Conservation (phyloP, 148 eudicot genomes). For the Spergularia bocconei region DNA sequence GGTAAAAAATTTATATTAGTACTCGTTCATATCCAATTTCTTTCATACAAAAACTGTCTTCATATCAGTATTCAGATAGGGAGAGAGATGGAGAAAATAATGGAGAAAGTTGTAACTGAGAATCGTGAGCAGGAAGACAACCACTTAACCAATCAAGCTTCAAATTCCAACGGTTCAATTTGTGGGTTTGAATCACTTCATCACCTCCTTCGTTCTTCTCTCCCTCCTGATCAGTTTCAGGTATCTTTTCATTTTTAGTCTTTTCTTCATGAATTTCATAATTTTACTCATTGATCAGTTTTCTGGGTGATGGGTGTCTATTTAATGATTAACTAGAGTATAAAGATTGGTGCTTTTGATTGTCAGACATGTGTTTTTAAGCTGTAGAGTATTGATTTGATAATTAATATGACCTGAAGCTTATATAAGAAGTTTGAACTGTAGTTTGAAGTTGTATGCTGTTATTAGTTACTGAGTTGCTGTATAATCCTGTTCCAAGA, state of each 20-base stretch:
- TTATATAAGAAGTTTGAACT: background rate
- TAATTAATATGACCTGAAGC: too few species aligned
- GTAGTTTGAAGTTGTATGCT: background rate
- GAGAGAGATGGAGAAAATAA: conserved; percentile 32
- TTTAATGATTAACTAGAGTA: background rate
- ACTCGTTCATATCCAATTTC: background rate
- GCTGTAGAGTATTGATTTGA: background rate
- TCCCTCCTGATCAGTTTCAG: conserved; percentile 58
- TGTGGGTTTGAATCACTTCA: conserved; percentile 85
- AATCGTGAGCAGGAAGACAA: conserved; percentile 25
- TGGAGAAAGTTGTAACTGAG: conserved; percentile 19
- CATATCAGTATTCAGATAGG: background rate
- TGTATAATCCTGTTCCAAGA: too few species aligned
- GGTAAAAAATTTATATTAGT: too few species aligned
- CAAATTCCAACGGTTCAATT: conserved; percentile 51
- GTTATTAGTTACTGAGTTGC: background rate
- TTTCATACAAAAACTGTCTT: too few species aligned
- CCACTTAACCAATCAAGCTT: conserved; percentile 8
- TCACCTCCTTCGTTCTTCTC: conserved; percentile 62
- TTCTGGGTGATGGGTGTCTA: background rate
- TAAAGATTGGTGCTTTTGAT: background rate
- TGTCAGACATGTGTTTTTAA: background rate
- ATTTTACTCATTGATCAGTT: background rate
- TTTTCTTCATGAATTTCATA: background rate
- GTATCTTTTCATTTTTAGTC: conserved; percentile 19